Base-by-base conservation (phyloP, 106 monocot genomes). In the Dioscorea alata region DNA sequence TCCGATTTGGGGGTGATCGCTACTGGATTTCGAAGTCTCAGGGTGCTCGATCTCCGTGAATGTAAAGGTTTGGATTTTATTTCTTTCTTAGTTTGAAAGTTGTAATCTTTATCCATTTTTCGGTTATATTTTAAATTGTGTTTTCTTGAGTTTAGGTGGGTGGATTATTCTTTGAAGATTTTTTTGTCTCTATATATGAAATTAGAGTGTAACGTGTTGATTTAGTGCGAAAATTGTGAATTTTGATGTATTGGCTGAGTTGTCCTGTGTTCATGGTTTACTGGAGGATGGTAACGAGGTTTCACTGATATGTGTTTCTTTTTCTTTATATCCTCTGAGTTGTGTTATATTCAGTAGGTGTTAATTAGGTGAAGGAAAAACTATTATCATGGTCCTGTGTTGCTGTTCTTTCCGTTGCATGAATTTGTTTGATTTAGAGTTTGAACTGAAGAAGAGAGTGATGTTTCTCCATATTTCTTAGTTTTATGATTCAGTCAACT, bases 1-100 rank as follows among this genome's bases (percentile, higher is more conserved):
- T 76, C 86, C 2, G 96, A 97, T 75, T 84, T 97, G 49, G 53
- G 71, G 16, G 88, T 89, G 48, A 69, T 97, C 61, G 86, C 82
- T 17, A 19, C 71, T 4, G 78, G 84, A 0, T 86, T 97, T 66
- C 66, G 60, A 57, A 23, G 57, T 7, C 71, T 97, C 32, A 70
- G 75, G 4, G 53, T 72, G 12, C 84, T 97, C 31, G 54, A 74
- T n/a, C 68, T 97, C 17, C 73, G 77, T 53, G 81, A 85, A 67
- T 97, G 96, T 68, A 97, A 89, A 97, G 89, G 96, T 97, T 57
- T 23, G 69, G 6, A n/a, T 80, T 76, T 65, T 35, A 35, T 57
- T 35, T 54, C 21, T 8, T 66, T n/a, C 49, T 6, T 54, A 2
- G 15, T 61, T 4, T 21, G 0, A 61, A 61, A 28, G 24, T 61